phyloP scores from a whole-genome alignment of 169 alveolate genomes.

The Cystoisospora suis region DNA sequence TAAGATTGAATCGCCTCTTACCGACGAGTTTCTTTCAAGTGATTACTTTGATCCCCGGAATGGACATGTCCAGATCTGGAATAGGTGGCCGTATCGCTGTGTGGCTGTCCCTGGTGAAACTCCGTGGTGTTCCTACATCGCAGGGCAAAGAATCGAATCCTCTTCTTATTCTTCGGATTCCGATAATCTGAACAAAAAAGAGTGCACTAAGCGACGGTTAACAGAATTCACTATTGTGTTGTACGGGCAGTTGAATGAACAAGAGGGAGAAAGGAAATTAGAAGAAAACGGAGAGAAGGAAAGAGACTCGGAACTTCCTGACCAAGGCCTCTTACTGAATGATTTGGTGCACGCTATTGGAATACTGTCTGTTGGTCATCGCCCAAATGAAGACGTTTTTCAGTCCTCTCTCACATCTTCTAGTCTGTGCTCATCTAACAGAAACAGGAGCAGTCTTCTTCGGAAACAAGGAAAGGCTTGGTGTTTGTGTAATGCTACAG shows the following conservation, averaged over 20 bases:
- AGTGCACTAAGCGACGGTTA: background rate
- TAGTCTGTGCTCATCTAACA: too few species aligned
- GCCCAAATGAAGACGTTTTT: too few species aligned
- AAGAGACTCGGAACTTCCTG: too few species aligned
- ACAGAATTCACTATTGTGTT: background rate
- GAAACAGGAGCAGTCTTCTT: too few species aligned
- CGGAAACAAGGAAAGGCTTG: too few species aligned
- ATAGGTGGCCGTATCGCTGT: slow-evolving; percentile 22
- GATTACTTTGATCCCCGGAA: too few species aligned
- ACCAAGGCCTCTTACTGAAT: background rate
- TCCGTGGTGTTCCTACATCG: background rate
- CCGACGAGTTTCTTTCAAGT: too few species aligned
- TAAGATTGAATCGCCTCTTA: too few species aligned
- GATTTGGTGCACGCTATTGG: background rate
- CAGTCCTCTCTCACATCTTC: too few species aligned
- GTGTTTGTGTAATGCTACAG: background rate
- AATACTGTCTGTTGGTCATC: background rate
- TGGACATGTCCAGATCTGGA: slow-evolving; percentile 26
- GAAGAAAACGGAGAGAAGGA: background rate
- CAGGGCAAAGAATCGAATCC: background rate
- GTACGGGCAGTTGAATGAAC: background rate
- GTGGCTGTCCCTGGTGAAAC: slow-evolving; percentile 19
- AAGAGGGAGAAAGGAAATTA: background rate
- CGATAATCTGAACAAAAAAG: background rate
- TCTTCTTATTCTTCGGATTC: background rate